phyloP scores from a whole-genome alignment of 495 filamentous ascomycete genomes.

The Penicillium antarcticum region DNA sequence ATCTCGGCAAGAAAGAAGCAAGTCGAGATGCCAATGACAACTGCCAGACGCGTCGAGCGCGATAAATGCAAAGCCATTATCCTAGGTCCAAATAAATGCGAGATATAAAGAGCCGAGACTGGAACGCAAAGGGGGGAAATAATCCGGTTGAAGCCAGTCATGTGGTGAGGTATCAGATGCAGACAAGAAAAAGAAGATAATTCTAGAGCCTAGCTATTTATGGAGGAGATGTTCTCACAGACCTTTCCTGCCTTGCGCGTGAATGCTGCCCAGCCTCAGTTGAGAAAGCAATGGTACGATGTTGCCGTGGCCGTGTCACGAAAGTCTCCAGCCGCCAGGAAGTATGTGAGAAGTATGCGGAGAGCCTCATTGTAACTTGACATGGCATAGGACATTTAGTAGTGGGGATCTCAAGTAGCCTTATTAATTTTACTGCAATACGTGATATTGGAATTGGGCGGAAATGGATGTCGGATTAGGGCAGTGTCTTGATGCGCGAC shows the following conservation, averaged over 20 bases:
- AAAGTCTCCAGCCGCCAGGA: conserved; percentile 3
- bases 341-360: conserved; percentile 13
- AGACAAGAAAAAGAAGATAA: too few relatives aligned
- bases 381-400: too few relatives aligned
- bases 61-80: conserved; percentile 28
- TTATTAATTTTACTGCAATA: too few relatives aligned
- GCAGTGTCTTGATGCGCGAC: background rate
- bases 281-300: conserved; percentile 10
- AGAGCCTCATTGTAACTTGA: background rate
- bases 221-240: background rate
- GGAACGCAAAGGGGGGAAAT: background rate
- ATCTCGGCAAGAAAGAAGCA: conserved; percentile 51
- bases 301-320: conserved; percentile 11
- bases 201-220: background rate
- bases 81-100: background rate
- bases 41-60: conserved; percentile 36
- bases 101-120: background rate
- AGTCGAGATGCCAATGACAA: conserved; percentile 50
- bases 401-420: too few relatives aligned
- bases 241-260: background rate
- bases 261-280: conserved; percentile 6
- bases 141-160: background rate
- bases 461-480: background rate
- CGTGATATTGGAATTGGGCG: too few relatives aligned
- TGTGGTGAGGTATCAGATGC: too few relatives aligned